phyloP scores from a whole-genome alignment of 805 yeast genomes.

The Lipomyces lipofer region DNA sequence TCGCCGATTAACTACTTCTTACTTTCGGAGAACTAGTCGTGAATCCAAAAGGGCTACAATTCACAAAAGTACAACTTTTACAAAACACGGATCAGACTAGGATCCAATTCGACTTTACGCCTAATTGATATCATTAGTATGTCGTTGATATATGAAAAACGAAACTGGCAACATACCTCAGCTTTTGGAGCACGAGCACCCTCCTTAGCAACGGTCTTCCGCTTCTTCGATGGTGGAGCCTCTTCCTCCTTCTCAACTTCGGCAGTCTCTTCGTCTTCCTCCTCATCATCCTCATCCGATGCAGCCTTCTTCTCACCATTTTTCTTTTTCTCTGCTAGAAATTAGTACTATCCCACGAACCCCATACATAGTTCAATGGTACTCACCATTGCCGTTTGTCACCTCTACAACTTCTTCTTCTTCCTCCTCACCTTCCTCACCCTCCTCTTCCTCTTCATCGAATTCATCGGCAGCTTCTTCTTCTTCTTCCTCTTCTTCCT shows the following conservation, averaged over 20 bases:
- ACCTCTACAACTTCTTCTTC: background rate
- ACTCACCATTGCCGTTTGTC: slow-evolving; percentile 1
- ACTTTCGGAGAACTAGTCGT: too few relatives aligned
- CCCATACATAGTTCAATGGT: background rate
- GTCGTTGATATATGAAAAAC: too few relatives aligned
- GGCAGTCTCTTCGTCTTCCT: slow-evolving; percentile 3
- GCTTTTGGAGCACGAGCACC: too few relatives aligned
- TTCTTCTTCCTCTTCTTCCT: slow-evolving; percentile 28
- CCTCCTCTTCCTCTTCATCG: slow-evolving; percentile 29
- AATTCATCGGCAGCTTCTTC: slow-evolving; percentile 21
- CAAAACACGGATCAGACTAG: too few relatives aligned
- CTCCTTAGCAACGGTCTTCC: too few relatives aligned
- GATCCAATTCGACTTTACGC: too few relatives aligned
- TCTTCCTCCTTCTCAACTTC: slow-evolving; percentile 13
- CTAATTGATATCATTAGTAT: too few relatives aligned
- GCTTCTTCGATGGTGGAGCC: slow-evolving; percentile 29
- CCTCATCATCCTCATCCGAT: slow-evolving; percentile 9
- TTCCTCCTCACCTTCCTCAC: slow-evolving; percentile 14
- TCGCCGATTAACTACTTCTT: too few relatives aligned
- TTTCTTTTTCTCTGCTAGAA: slow-evolving; percentile 5
- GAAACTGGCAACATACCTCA: too few relatives aligned
- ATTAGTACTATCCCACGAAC: background rate
- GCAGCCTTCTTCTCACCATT: slow-evolving; percentile 11
- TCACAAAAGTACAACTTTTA: too few relatives aligned
- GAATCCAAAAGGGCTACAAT: too few relatives aligned